phyloP scores from a whole-genome alignment of 2,329 filamentous ascomycete genomes.

The Alternaria alternata region DNA sequence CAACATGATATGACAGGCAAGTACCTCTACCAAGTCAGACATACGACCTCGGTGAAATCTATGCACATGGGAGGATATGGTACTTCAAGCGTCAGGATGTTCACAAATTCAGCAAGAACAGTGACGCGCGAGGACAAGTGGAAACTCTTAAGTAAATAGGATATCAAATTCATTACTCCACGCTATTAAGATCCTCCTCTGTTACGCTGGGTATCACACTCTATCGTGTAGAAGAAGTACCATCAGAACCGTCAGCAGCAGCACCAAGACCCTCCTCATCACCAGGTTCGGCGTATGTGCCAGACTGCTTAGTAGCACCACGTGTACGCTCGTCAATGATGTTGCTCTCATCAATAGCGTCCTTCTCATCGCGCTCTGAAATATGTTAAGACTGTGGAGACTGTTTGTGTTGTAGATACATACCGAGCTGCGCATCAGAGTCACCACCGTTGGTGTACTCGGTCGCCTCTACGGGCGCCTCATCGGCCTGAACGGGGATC shows the following conservation, averaged over 20 bases:
- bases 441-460: conserved; percentile 59
- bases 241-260: conserved; percentile 47
- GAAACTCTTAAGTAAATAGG: not conserved
- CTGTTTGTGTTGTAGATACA: conserved; percentile 7
- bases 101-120: too few relatives aligned
- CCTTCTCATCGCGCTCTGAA: conserved; percentile 57
- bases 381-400: not conserved
- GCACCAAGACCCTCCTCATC: conserved; percentile 60
- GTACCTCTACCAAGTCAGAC: fast-evolving
- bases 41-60: too few relatives aligned
- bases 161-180: not conserved
- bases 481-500: conserved; percentile 59
- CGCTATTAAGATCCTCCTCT: not conserved
- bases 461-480: conserved; percentile 52
- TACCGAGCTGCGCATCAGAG: conserved; percentile 58
- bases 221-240: conserved; percentile 33
- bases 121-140: not conserved
- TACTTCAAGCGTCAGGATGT: too few relatives aligned
- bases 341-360: conserved; percentile 59
- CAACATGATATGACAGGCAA: fast-evolving
- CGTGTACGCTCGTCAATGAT: conserved; percentile 59
- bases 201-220: not conserved
- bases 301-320: conserved; percentile 55
- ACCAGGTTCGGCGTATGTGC: conserved; percentile 60
- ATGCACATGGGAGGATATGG: too few relatives aligned